Base-by-base conservation (phyloP, 441 rosid species). In the Populus tomentosa region DNA sequence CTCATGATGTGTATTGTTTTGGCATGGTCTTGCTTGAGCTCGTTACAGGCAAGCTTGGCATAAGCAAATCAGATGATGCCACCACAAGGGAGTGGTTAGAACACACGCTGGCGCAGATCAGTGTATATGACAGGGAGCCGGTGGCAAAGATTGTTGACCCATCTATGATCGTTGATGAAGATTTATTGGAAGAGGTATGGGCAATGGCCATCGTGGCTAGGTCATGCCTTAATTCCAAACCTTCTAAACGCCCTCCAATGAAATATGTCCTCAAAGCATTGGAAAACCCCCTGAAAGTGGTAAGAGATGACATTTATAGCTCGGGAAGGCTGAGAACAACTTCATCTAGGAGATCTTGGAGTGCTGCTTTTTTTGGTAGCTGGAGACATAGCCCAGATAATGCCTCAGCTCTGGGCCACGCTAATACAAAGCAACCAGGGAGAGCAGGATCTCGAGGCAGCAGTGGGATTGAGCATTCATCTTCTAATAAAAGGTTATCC, bases 181-280 rank as follows among this genome's bases (percentile, higher is more conserved):
- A 96, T 81, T 86, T 94, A 18, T 80, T 96, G 64, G 98, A 96
- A 80, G 99, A 96, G 86, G 99, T 96, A 61, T 94, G 98, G 99
- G 98, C 99, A 67, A 91, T 91, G 97, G 98, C 99, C 8, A 90
- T 96, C 69, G 90, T 96, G 62, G 98, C 99, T 10, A 86, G 89
- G 68, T 96, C 99, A 35, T 96, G 98, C 88, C 87, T 96, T 38
- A 91, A 94, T 82, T 94, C 97, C 16, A 96, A 90, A 86, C 94
- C 96, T 72, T 81, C 92, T 3, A 92, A 87, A 81, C 89, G 99
- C 50, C 99, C 99, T 0, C 90, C 86, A 1, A 91, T 93, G 95
- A 91, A 91, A 77, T 87, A 92, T 80, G 82, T 96, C 69, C 91
- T 91, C 50, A 91, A 88, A 79, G 99, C 99, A 4, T 81, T 94